Evolutionary conservation across 2,329 filamentous ascomycete genomes (phyloP), one percentile per base, ranked within the genome.

Genomic region (Rhinocladiella similis): DNA sequence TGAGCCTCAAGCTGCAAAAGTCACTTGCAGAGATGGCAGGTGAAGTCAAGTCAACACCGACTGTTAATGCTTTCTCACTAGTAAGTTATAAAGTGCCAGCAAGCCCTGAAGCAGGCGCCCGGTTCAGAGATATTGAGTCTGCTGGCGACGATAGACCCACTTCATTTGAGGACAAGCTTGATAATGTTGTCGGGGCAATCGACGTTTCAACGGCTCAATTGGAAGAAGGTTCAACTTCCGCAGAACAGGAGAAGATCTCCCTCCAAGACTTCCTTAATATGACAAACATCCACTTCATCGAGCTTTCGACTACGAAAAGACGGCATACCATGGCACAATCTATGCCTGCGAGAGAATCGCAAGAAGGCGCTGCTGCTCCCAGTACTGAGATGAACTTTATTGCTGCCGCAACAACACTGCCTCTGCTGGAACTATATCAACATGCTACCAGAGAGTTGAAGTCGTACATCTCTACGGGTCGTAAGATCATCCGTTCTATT

Each of bases 251-350:
- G n/a, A 78, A 78, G 19, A 91, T 96, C 52, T 88, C 92, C 45
- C 79, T 99, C 2, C 91, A 96, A 65, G 89, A 96, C 51, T 99
- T 99, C 73, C 77, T 99, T 43, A 90, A 95, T 61, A 86, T 96
- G 85, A 97, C 93, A 2, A 95, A 90, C 57, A 96, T 99, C 67
- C 90, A 92, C 52, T 99, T 99, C 75, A 97, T 99, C 89, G 94
- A 99, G 70, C 80, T 99, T 48, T 96, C 88, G n/a, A 96, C 93
- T 0, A 97, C 92, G 1, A 97, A 97, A 71, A 82, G 93, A 63
- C 83, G 94, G 53, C 89, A 95, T 66, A 97, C 93, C 0, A 85
- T 88, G 56, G 63, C 56, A 42, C 61, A 56, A 54, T 62, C 50
- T 18, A 20, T 54, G 42, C 46, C 61, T 1, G 16, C 52, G 3